These are phyloP conservation scores for Diaporthe destruens DNA, from an alignment of 2,329 filamentous ascomycete species.

Conservation along the genomic window DNA sequence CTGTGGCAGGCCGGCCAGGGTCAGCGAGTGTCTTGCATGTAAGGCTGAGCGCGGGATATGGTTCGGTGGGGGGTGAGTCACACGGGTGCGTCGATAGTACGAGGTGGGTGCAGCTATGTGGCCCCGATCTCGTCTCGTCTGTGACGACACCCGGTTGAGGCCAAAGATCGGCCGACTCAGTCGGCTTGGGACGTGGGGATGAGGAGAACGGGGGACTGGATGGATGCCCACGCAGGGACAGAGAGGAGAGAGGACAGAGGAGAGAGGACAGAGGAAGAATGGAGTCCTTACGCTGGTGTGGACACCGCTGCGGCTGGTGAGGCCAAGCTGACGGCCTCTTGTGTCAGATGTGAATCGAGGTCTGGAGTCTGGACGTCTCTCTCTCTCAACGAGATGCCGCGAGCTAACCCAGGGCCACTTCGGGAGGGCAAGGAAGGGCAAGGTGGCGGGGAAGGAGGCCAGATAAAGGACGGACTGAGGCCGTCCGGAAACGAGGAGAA, in stretches of 20 bases:
- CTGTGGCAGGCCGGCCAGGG: slow-evolving; percentile 34
- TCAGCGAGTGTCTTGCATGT: slow-evolving; percentile 42
- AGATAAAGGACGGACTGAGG: slow-evolving; percentile 26
- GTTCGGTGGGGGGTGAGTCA: slow-evolving; percentile 40
- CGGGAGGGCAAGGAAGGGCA: slow-evolving; percentile 3
- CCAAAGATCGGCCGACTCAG: slow-evolving; percentile 40
- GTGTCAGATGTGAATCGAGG: slow-evolving; percentile 34
- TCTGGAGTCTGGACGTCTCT: slow-evolving; percentile 24
- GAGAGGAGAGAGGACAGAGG: slow-evolving; percentile 14
- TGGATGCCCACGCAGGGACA: not conserved
- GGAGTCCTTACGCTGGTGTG: slow-evolving; percentile 36
- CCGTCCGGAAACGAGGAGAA: not conserved
- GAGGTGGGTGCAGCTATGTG: slow-evolving; percentile 14
- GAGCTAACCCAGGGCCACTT: slow-evolving; percentile 9
- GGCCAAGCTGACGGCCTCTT: slow-evolving; percentile 37
- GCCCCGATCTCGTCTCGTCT: slow-evolving; percentile 30
- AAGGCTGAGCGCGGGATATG: slow-evolving; percentile 40
- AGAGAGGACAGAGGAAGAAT: slow-evolving; percentile 23
- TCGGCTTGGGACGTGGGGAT: slow-evolving; percentile 30
- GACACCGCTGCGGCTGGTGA: slow-evolving; percentile 17
- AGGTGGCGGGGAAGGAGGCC: slow-evolving; percentile 13
- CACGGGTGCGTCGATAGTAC: slow-evolving; percentile 34
- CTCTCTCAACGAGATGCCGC: slow-evolving; percentile 16
- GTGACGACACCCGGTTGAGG: slow-evolving; percentile 42
- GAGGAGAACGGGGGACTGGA: slow-evolving; percentile 28